phyloP scores from a whole-genome alignment of 805 yeast species.

The Metschnikowia anglica region DNA sequence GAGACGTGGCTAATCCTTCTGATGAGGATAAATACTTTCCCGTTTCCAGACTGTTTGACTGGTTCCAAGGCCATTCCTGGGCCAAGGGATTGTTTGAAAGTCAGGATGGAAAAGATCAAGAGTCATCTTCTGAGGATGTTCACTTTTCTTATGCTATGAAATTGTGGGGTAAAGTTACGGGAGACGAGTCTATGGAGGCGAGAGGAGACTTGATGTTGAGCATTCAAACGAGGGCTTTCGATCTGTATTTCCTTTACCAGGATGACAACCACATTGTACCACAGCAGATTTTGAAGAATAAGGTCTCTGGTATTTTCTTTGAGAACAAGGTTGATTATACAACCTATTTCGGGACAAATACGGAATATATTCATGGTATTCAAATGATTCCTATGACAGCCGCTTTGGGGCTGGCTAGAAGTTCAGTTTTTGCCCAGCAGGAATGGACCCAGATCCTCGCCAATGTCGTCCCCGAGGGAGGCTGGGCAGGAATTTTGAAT shows the following conservation, averaged over 20 bases:
- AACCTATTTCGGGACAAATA: conserved; percentile 63
- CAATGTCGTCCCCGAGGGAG: conserved; percentile 33
- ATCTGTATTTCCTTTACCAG: conserved; percentile 51
- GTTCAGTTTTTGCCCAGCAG: conserved; percentile 40
- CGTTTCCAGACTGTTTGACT: conserved; percentile 63
- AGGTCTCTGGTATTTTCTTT: conserved; percentile 66
- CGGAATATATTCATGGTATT: conserved; percentile 71
- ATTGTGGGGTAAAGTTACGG: conserved; percentile 62
- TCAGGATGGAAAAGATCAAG: conserved; percentile 72
- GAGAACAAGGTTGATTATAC: conserved; percentile 74
- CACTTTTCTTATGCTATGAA: conserved; percentile 68
- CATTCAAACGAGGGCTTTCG: conserved; percentile 54
- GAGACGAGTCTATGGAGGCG: conserved; percentile 51
- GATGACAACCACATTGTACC: conserved; percentile 50
- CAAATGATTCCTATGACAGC: conserved; percentile 77
- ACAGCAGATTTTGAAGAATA: conserved; percentile 49
- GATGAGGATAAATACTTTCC: conserved; percentile 57
- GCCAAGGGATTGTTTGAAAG: conserved; percentile 65
- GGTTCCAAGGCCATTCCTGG: conserved; percentile 74
- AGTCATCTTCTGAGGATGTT: conserved; percentile 69
- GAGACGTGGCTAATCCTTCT: conserved; percentile 69
- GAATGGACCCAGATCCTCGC: conserved; percentile 25
- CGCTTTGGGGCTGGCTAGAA: conserved; percentile 54
- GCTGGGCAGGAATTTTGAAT: conserved; percentile 62
- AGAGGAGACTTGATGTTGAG: conserved; percentile 61